Conservation (phyloP, 495 filamentous ascomycete genomes). For the Aspergillus nidulans region DNA sequence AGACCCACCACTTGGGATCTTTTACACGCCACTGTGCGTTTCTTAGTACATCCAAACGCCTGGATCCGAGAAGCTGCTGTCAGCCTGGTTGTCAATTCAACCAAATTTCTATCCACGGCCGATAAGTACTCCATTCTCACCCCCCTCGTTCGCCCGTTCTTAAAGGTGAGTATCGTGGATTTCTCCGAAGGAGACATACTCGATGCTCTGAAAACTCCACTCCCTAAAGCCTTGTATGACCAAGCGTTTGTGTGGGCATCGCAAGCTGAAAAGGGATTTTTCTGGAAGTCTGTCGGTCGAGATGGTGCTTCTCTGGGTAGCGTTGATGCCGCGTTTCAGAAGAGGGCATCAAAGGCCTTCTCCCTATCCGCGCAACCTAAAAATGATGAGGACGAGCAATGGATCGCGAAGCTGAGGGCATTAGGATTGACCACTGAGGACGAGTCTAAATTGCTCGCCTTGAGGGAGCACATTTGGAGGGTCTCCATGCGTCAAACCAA, state of each 20-base stretch:
- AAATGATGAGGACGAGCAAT: constrained; percentile 96
- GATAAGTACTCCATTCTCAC: constrained; percentile 78
- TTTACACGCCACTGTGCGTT: constrained; percentile 71
- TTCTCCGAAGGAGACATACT: constrained; percentile 72
- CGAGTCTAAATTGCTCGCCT: constrained; percentile 80
- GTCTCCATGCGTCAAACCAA: constrained; percentile 66
- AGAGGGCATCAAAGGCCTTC: constrained; percentile 21
- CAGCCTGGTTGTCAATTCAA: constrained; percentile 72
- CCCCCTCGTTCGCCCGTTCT: constrained; percentile 73
- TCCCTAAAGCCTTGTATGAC: constrained; percentile 78
- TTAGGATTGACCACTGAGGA: constrained; percentile 80
- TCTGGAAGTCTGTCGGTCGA: constrained; percentile 74
- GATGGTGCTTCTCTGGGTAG: constrained; percentile 59
- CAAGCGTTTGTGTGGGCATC: constrained; percentile 81
- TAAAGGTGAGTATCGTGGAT: constrained; percentile 62
- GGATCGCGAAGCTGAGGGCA: constrained; percentile 78
- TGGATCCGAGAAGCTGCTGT: constrained; percentile 92
- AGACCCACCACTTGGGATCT: constrained; percentile 82
- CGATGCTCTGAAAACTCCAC: constrained; percentile 76
- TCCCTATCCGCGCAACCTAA: constrained; percentile 46
- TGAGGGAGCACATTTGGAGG: constrained; percentile 91
- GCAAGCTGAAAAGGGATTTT: constrained; percentile 71
- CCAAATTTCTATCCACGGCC: constrained; percentile 71
- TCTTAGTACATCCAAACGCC: constrained; percentile 87
- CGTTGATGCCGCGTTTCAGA: constrained; percentile 22